A percentile compares a stretch with the other conserved stretches of the same genome.
Conservation (phyloP, 768 basidiomycete species). For the Amanita subjunquillea region DNA sequence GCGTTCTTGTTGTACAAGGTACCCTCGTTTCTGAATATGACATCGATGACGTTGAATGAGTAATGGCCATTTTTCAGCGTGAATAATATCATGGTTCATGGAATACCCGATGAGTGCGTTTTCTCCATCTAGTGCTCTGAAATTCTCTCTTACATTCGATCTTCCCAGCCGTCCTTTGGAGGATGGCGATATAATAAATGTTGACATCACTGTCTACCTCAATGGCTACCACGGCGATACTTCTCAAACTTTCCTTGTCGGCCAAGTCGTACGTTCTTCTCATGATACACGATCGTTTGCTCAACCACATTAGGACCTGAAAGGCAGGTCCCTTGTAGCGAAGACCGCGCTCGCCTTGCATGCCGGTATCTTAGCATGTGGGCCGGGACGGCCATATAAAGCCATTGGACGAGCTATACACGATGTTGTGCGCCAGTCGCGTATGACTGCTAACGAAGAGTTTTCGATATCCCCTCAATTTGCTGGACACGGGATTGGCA, state of each 20-base stretch:
- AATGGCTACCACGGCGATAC: slow-evolving; percentile 88
- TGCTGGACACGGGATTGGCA: slow-evolving; percentile 83
- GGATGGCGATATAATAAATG: slow-evolving; percentile 79
- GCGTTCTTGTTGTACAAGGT: slow-evolving; percentile 68
- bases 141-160: not conserved
- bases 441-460: not conserved
- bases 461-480: slow-evolving; percentile 67
- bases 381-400: slow-evolving; percentile 58
- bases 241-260: slow-evolving; percentile 74
- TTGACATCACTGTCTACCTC: slow-evolving; percentile 81
- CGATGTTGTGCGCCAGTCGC: slow-evolving; percentile 23
- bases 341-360: slow-evolving; percentile 56
- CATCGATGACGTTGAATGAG: slow-evolving; percentile 20
- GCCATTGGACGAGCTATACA: slow-evolving; percentile 68
- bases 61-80: slow-evolving; percentile 52
- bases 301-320: slow-evolving; percentile 44
- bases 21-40: not conserved
- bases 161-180: slow-evolving; percentile 59
- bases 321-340: slow-evolving; percentile 54
- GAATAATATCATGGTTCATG: slow-evolving; percentile 82
- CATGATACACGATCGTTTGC: not conserved
- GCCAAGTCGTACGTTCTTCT: slow-evolving; percentile 48
- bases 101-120: slow-evolving; percentile 85
- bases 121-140: not conserved
- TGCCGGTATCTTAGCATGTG: slow-evolving; percentile 65